Conservation (phyloP, 768 basidiomycete genomes). For the Floccularia luteovirens region DNA sequence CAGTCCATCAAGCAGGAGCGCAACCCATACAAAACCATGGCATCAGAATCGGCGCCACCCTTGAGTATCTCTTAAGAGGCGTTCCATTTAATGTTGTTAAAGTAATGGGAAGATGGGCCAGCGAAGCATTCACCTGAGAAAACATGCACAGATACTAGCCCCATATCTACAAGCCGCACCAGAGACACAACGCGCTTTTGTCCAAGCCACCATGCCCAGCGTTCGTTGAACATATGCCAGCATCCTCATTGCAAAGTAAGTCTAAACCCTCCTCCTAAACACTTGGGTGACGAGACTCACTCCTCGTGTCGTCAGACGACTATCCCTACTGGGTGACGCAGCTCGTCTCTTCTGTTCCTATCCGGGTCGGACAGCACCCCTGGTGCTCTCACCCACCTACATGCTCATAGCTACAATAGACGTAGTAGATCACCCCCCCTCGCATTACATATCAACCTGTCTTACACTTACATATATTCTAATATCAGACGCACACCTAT, state of each 20-base stretch:
- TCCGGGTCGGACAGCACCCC: not conserved
- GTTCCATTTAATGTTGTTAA: constrained; percentile 24
- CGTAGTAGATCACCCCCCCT: not conserved
- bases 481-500: too few relatives aligned
- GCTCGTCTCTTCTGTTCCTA: not conserved
- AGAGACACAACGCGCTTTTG: not conserved
- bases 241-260: not conserved
- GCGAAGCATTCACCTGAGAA: constrained; percentile 13
- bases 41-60: constrained; percentile 16
- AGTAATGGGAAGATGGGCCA: constrained; percentile 21
- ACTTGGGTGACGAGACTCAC: not conserved
- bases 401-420: not conserved
- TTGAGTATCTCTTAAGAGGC: constrained; percentile 24
- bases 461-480: not conserved
- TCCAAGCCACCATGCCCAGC: not conserved
- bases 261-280: not conserved
- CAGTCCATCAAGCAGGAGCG: constrained; percentile 3
- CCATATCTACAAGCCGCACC: constrained; percentile 1
- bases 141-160: not conserved
- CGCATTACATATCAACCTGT: not conserved
- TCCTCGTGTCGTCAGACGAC: not conserved
- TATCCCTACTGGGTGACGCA: not conserved
- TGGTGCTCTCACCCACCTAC: not conserved
- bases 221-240: not conserved
- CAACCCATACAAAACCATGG: constrained; percentile 15